A percentile compares a stretch with the other conserved stretches of the same genome.
These are phyloP conservation scores for Suillus alpinus DNA, from an alignment of 768 basidiomycete species.

Conservation along the genomic window DNA sequence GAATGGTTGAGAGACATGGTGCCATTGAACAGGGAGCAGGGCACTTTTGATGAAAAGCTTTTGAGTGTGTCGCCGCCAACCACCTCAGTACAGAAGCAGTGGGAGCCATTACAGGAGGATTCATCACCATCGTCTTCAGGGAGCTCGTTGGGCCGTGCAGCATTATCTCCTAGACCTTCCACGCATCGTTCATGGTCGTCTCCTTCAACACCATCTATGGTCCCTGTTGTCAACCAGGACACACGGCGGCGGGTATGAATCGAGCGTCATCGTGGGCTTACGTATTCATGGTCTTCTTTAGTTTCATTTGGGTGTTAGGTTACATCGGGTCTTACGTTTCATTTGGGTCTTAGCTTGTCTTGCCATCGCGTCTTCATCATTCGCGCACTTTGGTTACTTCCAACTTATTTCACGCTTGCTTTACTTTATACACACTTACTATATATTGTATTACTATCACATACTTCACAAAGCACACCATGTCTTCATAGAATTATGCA, in stretches of 20 bases:
- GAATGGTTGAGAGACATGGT: conserved; percentile 66
- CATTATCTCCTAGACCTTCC: conserved; percentile 16
- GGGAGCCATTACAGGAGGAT: conserved; percentile 12
- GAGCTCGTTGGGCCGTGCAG: conserved; percentile 7
- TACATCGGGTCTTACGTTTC: neutral
- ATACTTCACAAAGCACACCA: neutral
- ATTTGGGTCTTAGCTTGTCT: neutral
- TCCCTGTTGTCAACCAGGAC: neutral
- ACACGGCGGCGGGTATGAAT: neutral
- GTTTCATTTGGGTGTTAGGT: too few relatives aligned
- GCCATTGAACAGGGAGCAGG: conserved; percentile 28
- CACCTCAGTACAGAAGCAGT: conserved; percentile 1
- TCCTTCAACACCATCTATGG: neutral
- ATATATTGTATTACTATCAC: neutral
- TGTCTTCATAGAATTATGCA: conserved; percentile 6
- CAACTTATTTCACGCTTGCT: neutral
- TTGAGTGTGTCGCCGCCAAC: neutral
- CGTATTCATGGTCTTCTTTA: neutral
- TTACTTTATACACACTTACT: neutral
- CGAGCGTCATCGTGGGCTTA: neutral
- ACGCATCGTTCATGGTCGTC: conserved; percentile 23
- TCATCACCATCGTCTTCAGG: conserved; percentile 22
- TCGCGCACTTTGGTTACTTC: conserved; percentile 9
- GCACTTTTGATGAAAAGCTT: neutral
- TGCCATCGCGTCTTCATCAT: neutral